Percentiles rank a stretch among this genome's conserved stretches.
These are phyloP conservation scores for Hypoxylon sp. DNA, from an alignment of 2,329 filamentous ascomycete species.

Conservation along the genomic window DNA sequence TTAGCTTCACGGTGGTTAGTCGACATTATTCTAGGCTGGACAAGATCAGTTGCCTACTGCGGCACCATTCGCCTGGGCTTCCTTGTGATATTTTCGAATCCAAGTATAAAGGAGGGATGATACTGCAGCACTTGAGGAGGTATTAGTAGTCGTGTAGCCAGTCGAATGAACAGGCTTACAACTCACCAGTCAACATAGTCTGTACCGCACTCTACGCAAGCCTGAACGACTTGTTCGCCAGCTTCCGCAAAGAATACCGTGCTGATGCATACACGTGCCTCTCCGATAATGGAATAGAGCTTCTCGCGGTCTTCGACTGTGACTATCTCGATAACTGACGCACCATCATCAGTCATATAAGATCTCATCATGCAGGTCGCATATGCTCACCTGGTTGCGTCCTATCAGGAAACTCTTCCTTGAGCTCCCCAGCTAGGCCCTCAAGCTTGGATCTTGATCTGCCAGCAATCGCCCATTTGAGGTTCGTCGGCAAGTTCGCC, in stretches of 20 bases:
- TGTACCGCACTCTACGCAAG: slow-evolving; percentile 2
- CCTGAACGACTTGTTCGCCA: not conserved
- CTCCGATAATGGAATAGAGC: not conserved
- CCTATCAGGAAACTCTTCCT: not conserved
- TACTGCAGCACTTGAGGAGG: not conserved
- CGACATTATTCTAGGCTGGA: not conserved
- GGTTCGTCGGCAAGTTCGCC: not conserved
- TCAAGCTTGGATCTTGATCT: not conserved
- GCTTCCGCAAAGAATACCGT: not conserved
- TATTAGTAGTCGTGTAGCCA: not conserved
- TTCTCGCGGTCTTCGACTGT: not conserved
- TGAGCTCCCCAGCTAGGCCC: not conserved
- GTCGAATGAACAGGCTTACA: not conserved
- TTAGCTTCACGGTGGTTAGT: slow-evolving; percentile 1
- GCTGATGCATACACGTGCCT: not conserved
- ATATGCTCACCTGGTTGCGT: not conserved
- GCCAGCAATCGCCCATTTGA: not conserved
- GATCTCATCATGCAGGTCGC: not conserved
- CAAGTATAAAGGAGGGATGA: slow-evolving; percentile 3
- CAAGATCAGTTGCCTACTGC: not conserved
- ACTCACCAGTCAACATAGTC: slow-evolving; percentile 9
- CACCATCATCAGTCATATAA: not conserved
- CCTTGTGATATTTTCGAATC: not conserved
- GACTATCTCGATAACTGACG: not conserved
- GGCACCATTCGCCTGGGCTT: not conserved